Evolutionary conservation across 495 filamentous ascomycete species (phyloP), one percentile per base, ranked within the genome.

Genomic region (Hypoxylon fuscum): DNA sequence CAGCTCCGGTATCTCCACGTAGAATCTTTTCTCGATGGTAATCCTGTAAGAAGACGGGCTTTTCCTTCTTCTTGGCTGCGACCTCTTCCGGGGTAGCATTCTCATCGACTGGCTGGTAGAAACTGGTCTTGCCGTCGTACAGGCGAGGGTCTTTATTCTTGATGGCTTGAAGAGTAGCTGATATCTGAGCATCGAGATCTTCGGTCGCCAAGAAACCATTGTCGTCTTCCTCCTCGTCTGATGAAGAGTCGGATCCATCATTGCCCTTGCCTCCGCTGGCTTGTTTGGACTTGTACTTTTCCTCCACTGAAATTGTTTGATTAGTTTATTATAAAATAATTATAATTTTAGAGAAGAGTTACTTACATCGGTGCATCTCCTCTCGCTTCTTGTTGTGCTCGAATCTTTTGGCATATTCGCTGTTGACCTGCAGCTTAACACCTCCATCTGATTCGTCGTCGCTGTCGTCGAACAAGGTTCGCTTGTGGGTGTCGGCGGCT

Each of bases 331-430:
- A 45, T 21, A 11, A 44, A 51, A 38, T 14, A n/a, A n/a, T n/a
- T n/a, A n/a, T 15, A 1, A 31, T 14, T 14, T 2, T 32, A 3
- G 7, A 35, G 20, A 14, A n/a, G 8, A 14, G 14, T 11, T 5
- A 81, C 87, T 78, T 77, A 94, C 93, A 75, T 69, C 87, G 83
- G n/a, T 90, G 85, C 50, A 88, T 79, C 70, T 98, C 95, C 75
- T 95, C 92, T 22, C 95, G 85, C 77, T 94, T 95, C 79, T 97
- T 96, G 77, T 98, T 98, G 72, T 97, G 81, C 73, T 98, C 93
- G 67, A 97, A 98, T 32, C 91, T 81, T 64, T 85, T 85, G 51
- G 95, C 95, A 72, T 89, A 98, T 48, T 94, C 91, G 68, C 90
- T 81, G 74, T 98, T 98, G 77, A 98, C 87, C 68, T 89, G 93